Evolutionary conservation across 345 rosid species (phyloP), one percentile per base, ranked within the genome.

Genomic region (Boechera stricta): DNA sequence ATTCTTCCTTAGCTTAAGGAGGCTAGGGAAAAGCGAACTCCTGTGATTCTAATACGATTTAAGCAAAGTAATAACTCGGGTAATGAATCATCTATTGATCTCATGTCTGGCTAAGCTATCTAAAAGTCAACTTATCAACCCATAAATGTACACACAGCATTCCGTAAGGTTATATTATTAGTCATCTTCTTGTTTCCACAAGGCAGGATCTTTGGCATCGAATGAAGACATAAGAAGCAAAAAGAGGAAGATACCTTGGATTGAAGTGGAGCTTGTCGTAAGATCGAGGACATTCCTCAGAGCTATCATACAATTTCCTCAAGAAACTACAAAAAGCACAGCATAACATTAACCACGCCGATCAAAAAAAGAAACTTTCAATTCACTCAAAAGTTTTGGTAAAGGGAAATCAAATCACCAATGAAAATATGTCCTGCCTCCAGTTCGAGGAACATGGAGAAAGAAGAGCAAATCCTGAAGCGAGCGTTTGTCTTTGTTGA

Each of bases 371-470:
- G 45, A 24, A 13, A 10, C 2, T 7, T 33, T 42, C 12, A 29
- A 33, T n/a, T 33, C 47, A 57, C 26, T 39, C 21, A 52, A 32
- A 45, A 49, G 1, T 15, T 16, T 4, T 41, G 8, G 65, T 36
- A 42, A 15, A 44, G 52, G 7, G 1, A 33, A 21, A 47, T 39
- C 2, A 38, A 73, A 55, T 73, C 85, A 92, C 99, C 99, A 95
- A 75, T 92, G 92, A 63, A 89, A 92, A 73, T 92, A 95, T 4
- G 98, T 85, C 26, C 99, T 89, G 41, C 99, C 99, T 75, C 99
- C 99, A 7, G 99, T 95, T 76, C 99, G 84, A 12, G 98, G 99
- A 71, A 95, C 83, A 79, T 95, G 99, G 51, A 95, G 91, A 84
- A 95, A 95, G 78, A 92, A 92, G 63, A 95, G 81, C 78, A 95